phyloP scores from a whole-genome alignment of 805 yeast genomes.

The Henningerozyma blattae region DNA sequence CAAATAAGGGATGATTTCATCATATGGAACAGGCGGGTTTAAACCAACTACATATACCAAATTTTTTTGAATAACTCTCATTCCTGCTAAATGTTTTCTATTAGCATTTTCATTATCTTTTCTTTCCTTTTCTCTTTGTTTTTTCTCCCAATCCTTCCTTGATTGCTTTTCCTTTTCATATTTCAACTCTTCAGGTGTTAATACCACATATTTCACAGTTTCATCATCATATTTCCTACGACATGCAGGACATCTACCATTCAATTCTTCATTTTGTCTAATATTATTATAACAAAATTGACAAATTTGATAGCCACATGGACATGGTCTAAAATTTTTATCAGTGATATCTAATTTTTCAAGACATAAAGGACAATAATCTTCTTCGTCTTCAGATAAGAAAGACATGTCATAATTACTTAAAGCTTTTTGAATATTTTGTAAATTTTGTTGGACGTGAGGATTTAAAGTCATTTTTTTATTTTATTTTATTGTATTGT shows the following conservation, averaged over 20 bases:
- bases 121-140: slow-evolving; percentile 81
- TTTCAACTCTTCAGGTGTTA: slow-evolving; percentile 77
- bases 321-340: slow-evolving; percentile 96
- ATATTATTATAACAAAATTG: slow-evolving; percentile 97
- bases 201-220: slow-evolving; percentile 71
- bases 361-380: slow-evolving; percentile 76
- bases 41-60: slow-evolving; percentile 92
- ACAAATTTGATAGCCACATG: slow-evolving; percentile 97
- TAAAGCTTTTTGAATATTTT: slow-evolving; percentile 21
- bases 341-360: slow-evolving; percentile 97
- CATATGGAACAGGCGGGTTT: slow-evolving; percentile 65
- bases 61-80: slow-evolving; percentile 97
- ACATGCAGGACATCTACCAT: slow-evolving; percentile 97
- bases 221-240: slow-evolving; percentile 91
- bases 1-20: slow-evolving; percentile 69
- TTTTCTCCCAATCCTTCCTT: slow-evolving; percentile 69
- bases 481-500: neutral
- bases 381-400: slow-evolving; percentile 26
- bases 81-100: slow-evolving; percentile 87
- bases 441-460: slow-evolving; percentile 19
- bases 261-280: slow-evolving; percentile 86
- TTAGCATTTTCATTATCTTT: slow-evolving; percentile 74
- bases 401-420: slow-evolving; percentile 24
- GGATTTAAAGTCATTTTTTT: slow-evolving; percentile 15
- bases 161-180: slow-evolving; percentile 70